Evolutionary conservation across 768 basidiomycete species (phyloP), one percentile per base, ranked within the genome.

Genomic region (Wakefieldia striispora): DNA sequence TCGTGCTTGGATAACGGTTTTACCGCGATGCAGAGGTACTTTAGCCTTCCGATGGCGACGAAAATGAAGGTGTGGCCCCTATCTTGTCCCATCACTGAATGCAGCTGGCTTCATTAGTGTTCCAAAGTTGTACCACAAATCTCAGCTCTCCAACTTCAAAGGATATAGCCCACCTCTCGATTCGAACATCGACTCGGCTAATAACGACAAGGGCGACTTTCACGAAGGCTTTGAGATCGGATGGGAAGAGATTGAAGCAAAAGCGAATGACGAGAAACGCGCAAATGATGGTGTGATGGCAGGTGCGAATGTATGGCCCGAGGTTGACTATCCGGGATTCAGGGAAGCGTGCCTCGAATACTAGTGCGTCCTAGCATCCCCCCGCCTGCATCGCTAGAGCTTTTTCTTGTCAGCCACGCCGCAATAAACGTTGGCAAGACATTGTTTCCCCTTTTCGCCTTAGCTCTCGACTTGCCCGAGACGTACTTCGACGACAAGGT

Each of bases 171-270:
- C 83, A 3, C 64, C 91, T 3, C 72, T 86, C 8, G 84, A 83
- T 47, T 82, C 80, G 43, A 91, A 91, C 63, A 86, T 83, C 45
- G 79, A 93, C 58, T 83, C 89, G 0, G 49, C 59, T 8, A 80
- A 81, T 42, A 72, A 78, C 23, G 79, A 80, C 40, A 70, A 78
- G n/a, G 93, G 93, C 1, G 94, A 97, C 62, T 67, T 95, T 46
- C 91, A 95, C 62, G 93, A 97, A 65, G 92, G 87, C 3, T 95
- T 94, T 64, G 86, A 93, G 58, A 76, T 95, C 49, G 90, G 91
- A 3, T 85, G 81, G 77, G 87, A 91, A 62, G 67, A 72, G 19
- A 61, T 78, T 0, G 58, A 71, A 12, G 48, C 59, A 8, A 62
- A 62, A 50, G 48, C 27, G 0, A 33, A 56, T 23, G 62, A 69